Evolutionary conservation across 208 protist species (phyloP), one percentile per base, ranked within the genome.

Genomic region (Trypanosoma cruzi): DNA sequence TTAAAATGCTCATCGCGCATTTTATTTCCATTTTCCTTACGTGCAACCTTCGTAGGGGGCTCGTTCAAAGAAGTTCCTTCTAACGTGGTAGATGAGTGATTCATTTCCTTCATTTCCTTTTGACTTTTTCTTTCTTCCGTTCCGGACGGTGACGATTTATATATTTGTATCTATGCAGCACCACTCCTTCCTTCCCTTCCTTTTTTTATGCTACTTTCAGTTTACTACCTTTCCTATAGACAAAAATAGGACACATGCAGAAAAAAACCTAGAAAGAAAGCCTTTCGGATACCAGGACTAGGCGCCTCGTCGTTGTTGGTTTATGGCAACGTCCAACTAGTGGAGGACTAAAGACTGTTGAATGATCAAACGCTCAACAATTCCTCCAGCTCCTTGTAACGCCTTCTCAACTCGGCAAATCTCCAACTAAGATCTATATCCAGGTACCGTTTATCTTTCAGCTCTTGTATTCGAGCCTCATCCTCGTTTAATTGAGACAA

Each of bases 351-450:
- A 34, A 32, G 4, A 22, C 20, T 6, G 22, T n/a, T 24, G n/a
- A 29, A 26, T 53, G 22, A 28, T 50, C 57, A 73, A 46, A 73
- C 56, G 32, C 68, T 49, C 34, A 94, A 52, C 0, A 77, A 53
- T 18, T 56, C 56, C 54, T 95, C 90, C 68, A 95, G 75, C 22
- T 70, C 78, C 57, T 76, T 83, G 75, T 88, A 96, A 59, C 90
- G 80, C 20, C 75, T 71, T 20, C 85, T 80, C 50, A 96, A 82
- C 75, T 94, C 82, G 37, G 79, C 77, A 56, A 92, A 79, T 3
- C 90, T 78, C 88, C 90, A 96, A 73, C 71, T 71, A 68, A 96
- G 86, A 75, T 96, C 90, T 2, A 89, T 61, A 64, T 94, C 81
- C 13, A 96, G 68, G 62, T 84, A 94, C 7, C 80, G 71, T 71